Evolutionary conservation across 1,284 basidiomycete genomes (phyloP), one percentile per base, ranked within the genome.

Genomic region (Leucoagaricus sp.): DNA sequence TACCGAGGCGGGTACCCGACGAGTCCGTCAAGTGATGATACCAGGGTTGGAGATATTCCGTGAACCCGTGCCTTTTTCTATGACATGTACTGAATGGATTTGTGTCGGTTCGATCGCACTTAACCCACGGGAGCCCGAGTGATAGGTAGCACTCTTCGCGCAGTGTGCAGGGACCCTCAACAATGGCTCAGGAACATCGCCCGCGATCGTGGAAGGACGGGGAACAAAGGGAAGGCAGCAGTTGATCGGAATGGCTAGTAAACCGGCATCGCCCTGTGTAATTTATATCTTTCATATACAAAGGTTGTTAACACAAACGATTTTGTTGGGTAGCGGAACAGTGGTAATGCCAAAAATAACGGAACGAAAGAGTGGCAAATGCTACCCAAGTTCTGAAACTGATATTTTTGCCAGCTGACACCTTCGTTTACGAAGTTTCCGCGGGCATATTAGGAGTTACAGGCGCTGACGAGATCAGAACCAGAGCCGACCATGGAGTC

Each of bases 401-500:
- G 12, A 38, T 38, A 38, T n/a, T 6, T 13, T 38, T 10, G 17
- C 36, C 12, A 38, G 36, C 36, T 10, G 36, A 38, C 4, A 13
- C 4, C 36, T n/a, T 38, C 17, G 17, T 21, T 44, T 21, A 21
- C 41, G 17, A 19, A 19, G 17, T 17, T 44, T 44, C 23, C 6
- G 36, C 7, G 23, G 44, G 17, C 42, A 31, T 17, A 26, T 60
- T 53, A 65, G 41, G 58, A 57, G 57, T 69, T 68, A 45, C 76
- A 78, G 8, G 63, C 68, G 38, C 58, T 55, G 34, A 68, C 67
- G 25, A 78, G 65, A 40, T 73, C 68, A 6, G 55, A 51, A 13
- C 68, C 61, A 56, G 63, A 69, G 2, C 75, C 76, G 25, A 73
- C 57, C 67, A 69, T 74, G 17, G 67, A 66, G 55, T 76, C 71